These are phyloP conservation scores for Claviceps cyperi DNA, from an alignment of 2,329 filamentous ascomycete genomes.

Conservation along the genomic window DNA sequence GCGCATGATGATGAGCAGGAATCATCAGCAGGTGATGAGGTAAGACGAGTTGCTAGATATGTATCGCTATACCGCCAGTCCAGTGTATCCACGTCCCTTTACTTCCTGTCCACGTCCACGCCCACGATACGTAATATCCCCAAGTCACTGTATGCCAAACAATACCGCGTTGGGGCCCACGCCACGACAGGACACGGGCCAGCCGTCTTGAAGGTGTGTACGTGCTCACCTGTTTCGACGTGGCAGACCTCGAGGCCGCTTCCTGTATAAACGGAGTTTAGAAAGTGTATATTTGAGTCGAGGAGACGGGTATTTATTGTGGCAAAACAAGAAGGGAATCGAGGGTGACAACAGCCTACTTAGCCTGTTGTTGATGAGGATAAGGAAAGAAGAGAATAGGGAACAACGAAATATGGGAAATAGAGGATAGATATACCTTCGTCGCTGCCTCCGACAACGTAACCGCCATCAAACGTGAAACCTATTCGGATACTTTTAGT, in stretches of 20 bases:
- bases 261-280: slow-evolving; percentile 19
- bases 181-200: slow-evolving; percentile 51
- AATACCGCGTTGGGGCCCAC: slow-evolving; percentile 65
- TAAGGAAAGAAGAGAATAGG: not conserved
- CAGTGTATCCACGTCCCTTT: not conserved
- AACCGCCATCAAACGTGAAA: slow-evolving; percentile 68
- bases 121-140: slow-evolving; percentile 57
- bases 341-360: too few relatives aligned
- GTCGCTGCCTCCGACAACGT: slow-evolving; percentile 58
- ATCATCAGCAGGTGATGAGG: not conserved
- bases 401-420: not conserved
- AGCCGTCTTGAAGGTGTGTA: slow-evolving; percentile 56
- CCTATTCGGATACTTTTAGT: slow-evolving; percentile 23
- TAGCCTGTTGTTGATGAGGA: not conserved
- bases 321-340: too few relatives aligned
- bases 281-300: too few relatives aligned
- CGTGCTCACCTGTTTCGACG: slow-evolving; percentile 57
- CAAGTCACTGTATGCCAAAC: slow-evolving; percentile 57
- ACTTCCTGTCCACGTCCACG: slow-evolving; percentile 32
- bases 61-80: not conserved
- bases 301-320: too few relatives aligned
- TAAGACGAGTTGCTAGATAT: too few relatives aligned
- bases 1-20: not conserved
- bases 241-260: slow-evolving; percentile 55
- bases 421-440: slow-evolving; percentile 34